Percentiles rank a stretch among this genome's conserved stretches.
phyloP scores from a whole-genome alignment of 1,284 basidiomycete species.

The Ceratobasidium sp. region DNA sequence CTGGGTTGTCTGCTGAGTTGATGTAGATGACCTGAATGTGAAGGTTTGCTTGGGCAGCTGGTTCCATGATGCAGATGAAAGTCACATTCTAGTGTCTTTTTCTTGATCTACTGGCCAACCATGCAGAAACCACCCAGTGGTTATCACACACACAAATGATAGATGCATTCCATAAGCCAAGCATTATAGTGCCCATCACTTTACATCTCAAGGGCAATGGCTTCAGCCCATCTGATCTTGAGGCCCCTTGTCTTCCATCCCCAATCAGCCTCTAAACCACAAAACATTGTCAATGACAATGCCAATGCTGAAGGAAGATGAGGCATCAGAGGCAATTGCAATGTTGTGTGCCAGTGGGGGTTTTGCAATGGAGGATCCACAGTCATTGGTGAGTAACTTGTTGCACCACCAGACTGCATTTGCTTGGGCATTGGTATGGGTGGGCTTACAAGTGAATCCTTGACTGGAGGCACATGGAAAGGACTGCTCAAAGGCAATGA shows the following conservation, averaged over 20 bases:
- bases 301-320: conserved; percentile 31
- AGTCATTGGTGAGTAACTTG: not conserved
- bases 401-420: conserved; percentile 27
- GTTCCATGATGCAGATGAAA: conserved; percentile 44
- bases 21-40: conserved; percentile 40
- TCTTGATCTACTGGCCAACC: conserved; percentile 47
- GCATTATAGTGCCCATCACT: conserved; percentile 38
- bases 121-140: conserved; percentile 52
- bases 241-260: conserved; percentile 17
- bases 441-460: no score
- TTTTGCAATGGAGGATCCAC: not conserved
- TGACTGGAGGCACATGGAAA: no score
- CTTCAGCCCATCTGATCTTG: conserved; percentile 40
- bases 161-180: conserved; percentile 34
- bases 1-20: conserved; percentile 39
- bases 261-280: not conserved
- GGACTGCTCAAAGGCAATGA: not conserved
- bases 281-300: not conserved
- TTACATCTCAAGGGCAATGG: conserved; percentile 51
- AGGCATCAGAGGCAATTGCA: conserved; percentile 22
- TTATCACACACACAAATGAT: conserved; percentile 53
- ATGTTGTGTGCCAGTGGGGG: not conserved
- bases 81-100: conserved; percentile 50
- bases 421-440: not conserved
- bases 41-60: conserved; percentile 35